Conservation (phyloP, 441 rosid genomes). For the Erodium texanum region DNA sequence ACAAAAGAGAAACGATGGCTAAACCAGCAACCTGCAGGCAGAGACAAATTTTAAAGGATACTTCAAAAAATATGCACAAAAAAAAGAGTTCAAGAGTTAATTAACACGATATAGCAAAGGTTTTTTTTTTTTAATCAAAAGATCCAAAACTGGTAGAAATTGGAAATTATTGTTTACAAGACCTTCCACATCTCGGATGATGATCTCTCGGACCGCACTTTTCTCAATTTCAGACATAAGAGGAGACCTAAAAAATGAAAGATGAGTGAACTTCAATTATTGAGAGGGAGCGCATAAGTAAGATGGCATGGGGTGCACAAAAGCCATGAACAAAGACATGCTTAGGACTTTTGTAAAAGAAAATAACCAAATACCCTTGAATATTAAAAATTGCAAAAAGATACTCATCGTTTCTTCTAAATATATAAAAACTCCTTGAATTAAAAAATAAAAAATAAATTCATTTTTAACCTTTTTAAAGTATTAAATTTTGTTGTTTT, state of each 20-base stretch:
- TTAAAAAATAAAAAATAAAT: too few species aligned
- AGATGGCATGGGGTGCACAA: background rate
- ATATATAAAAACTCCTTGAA: too few species aligned
- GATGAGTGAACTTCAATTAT: slow-evolving; percentile 7
- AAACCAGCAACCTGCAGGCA: slow-evolving; percentile 45
- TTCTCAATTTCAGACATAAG: slow-evolving; percentile 36
- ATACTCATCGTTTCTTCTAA: too few species aligned
- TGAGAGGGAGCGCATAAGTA: background rate
- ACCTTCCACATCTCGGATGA: slow-evolving; percentile 57
- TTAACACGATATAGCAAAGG: too few species aligned
- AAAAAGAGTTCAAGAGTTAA: too few species aligned
- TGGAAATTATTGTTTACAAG: slow-evolving; percentile 5
- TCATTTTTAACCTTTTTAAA: too few species aligned
- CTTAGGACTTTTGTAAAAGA: background rate
- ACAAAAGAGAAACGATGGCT: slow-evolving; percentile 40
- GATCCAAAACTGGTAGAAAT: background rate
- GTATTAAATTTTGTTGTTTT: too few species aligned
- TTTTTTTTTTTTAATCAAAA: too few species aligned
- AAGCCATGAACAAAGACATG: background rate
- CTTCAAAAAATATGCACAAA: background rate
- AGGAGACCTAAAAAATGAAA: slow-evolving; percentile 27
- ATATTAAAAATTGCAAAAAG: too few species aligned
- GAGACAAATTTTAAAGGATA: slow-evolving; percentile 4
- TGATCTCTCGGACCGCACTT: slow-evolving; percentile 46
- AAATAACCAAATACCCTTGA: too few species aligned